Base-by-base conservation (phyloP, 768 basidiomycete species). In the Mycena rosella region DNA sequence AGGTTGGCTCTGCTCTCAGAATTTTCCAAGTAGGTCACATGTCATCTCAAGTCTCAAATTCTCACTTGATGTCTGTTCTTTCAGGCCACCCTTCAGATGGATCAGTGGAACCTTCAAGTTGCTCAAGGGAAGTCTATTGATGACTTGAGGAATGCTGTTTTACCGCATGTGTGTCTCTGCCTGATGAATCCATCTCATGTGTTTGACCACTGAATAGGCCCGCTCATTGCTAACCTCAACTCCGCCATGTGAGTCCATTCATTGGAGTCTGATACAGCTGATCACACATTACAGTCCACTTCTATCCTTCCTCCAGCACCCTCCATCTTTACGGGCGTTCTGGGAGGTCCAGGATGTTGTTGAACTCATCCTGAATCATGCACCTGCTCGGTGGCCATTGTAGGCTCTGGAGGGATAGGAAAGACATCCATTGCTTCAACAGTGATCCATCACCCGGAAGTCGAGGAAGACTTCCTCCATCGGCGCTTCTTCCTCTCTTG, bases 361-460 rank as follows among this genome's bases (percentile, higher is more conserved):
- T 4, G 63, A 65, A 11, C 36, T 63, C 5, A 57, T 74, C 20
- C 51, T 75, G 2, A 52, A 67, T 18, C 18, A 42, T 14, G 36
- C 26, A 36, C 67, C 70, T 2, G 65, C 73, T 15, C 69, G 67
- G 34, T 78, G 11, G 75, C 72, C 7, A 76, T 81, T n/a, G 60
- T 81, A 7, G 80, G 80, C 7, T n/a, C n/a, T n/a, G n/a, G n/a
- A n/a, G n/a, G n/a, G n/a, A n/a, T n/a, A n/a, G n/a, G n/a, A n/a
- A n/a, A 79, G 60, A 81, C 80, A 0, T 75, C 80, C 1, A 53
- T 78, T n/a, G 76, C 77, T 13, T 67, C 78, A 9, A 69, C 73
- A 15, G 68, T 76, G 24, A 40, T 78, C 9, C 74, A 78, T 52
- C 67, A 77, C 15, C 49, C 73, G 13, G 36, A 36, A 6, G 61